These are phyloP conservation scores for Populus ilicifolia DNA, from an alignment of 345 rosid genomes.

Conservation along the genomic window DNA sequence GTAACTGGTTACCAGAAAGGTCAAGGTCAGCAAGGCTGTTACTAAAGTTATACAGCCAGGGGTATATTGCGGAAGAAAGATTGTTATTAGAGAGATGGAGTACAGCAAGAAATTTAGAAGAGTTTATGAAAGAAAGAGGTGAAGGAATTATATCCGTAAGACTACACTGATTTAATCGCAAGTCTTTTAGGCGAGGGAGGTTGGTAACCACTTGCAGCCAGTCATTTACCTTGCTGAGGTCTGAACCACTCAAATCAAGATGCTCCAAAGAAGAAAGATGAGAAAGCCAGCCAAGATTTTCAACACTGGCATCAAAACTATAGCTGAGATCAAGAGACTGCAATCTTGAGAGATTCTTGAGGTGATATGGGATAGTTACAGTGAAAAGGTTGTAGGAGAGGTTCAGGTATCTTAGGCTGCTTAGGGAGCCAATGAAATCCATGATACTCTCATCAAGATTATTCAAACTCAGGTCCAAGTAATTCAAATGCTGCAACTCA, in stretches of 20 bases:
- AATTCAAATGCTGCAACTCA: constrained; percentile 31
- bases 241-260: constrained; percentile 1
- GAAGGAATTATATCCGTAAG: neutral
- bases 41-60: constrained; percentile 15
- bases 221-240: constrained; percentile 6
- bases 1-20: neutral
- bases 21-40: constrained; percentile 9
- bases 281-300: constrained; percentile 32
- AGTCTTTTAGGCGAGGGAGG: constrained; percentile 11
- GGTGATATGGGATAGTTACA: constrained; percentile 28
- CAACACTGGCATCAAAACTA: neutral
- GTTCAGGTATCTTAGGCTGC: constrained; percentile 31
- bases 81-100: constrained; percentile 4
- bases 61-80: constrained; percentile 8
- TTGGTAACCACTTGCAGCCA: constrained; percentile 14
- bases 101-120: neutral
- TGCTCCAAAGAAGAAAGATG: constrained; percentile 6
- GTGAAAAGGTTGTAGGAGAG: constrained; percentile 35
- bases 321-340: constrained; percentile 36
- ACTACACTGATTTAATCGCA: constrained; percentile 1
- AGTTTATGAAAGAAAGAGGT: neutral
- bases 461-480: constrained; percentile 39
- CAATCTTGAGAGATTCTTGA: constrained; percentile 42
- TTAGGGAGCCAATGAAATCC: constrained; percentile 26
- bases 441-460: constrained; percentile 29